These are phyloP conservation scores for Pilobolus umbonatus DNA, from an alignment of 192 early-diverging fungal species.

Conservation along the genomic window DNA sequence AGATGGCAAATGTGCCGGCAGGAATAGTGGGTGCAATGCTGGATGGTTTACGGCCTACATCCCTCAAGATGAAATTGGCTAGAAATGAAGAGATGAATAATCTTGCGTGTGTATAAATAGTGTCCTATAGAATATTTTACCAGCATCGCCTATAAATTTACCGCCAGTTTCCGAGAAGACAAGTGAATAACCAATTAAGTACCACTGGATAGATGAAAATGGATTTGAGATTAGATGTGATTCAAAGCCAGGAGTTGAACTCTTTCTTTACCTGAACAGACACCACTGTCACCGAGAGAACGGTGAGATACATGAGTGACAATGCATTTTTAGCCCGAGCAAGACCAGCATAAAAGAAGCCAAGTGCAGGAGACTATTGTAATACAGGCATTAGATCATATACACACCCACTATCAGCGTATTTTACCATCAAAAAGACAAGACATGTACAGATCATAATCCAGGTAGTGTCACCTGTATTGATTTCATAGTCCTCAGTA, in stretches of 20 bases:
- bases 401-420: background rate
- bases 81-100: constrained; percentile 3
- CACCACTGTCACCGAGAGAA: constrained; percentile 69
- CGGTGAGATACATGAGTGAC: constrained; percentile 71
- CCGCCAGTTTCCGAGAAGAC: constrained; percentile 62
- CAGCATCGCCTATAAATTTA: constrained; percentile 66
- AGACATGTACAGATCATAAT: constrained; percentile 65
- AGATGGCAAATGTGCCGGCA: constrained; percentile 56
- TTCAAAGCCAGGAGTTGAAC: constrained; percentile 7
- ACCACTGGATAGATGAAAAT: constrained; percentile 51
- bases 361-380: constrained; percentile 56
- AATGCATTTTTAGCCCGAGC: constrained; percentile 76
- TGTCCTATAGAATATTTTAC: constrained; percentile 9
- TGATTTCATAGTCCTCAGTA: constrained; percentile 7
- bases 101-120: background rate
- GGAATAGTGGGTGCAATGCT: constrained; percentile 59
- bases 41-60: constrained; percentile 50
- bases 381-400: background rate
- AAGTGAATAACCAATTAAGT: constrained; percentile 66
- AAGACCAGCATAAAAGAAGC: constrained; percentile 75
- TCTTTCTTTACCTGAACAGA: constrained; percentile 41
- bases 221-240: background rate
- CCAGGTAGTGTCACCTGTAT: constrained; percentile 69
- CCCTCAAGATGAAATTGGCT: constrained; percentile 54
- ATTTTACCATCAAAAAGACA: constrained; percentile 62